A percentile compares a stretch with the other conserved stretches of the same genome.
phyloP scores from a whole-genome alignment of 495 filamentous ascomycete genomes.

The Daldinia decipiens region DNA sequence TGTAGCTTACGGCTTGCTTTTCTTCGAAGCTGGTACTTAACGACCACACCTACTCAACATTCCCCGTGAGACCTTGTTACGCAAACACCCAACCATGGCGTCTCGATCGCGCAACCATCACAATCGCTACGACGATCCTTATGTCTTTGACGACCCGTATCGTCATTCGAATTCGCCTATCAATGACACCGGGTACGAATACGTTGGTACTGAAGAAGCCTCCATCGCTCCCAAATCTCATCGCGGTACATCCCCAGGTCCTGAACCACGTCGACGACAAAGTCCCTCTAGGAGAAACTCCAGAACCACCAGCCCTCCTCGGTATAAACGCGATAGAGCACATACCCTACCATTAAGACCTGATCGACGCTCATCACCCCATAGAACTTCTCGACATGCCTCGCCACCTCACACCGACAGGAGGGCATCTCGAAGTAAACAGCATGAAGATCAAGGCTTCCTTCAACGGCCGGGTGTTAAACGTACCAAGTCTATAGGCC shows the following conservation, averaged over 20 bases:
- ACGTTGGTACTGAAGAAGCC: constrained; percentile 45
- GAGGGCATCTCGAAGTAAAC: constrained; percentile 19
- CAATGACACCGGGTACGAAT: constrained; percentile 39
- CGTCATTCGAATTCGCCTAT: constrained; percentile 43
- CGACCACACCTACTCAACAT: constrained; percentile 11
- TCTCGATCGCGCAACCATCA: constrained; percentile 41
- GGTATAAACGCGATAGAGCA: constrained; percentile 26
- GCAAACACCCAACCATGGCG: constrained; percentile 38
- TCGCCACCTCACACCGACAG: constrained; percentile 25
- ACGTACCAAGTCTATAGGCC: constrained; percentile 41
- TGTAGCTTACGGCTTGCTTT: constrained; percentile 14
- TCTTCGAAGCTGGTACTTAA: constrained; percentile 23
- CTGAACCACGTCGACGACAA: constrained; percentile 22
- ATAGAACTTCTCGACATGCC: constrained; percentile 30
- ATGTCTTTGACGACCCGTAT: constrained; percentile 47
- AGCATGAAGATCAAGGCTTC: constrained; percentile 25
- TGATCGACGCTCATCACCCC: constrained; percentile 21
- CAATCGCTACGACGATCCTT: constrained; percentile 45
- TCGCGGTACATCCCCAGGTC: constrained; percentile 24
- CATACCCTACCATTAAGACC: constrained; percentile 22
- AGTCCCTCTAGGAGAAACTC: constrained; percentile 26
- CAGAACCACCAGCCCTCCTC: constrained; percentile 47
- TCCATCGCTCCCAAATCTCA: constrained; percentile 18
- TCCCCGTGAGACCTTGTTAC: constrained; percentile 4
- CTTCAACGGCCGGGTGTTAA: constrained; percentile 34